Evolutionary conservation across 192 early-diverging fungal genomes (phyloP).

Genomic region (Glomus cerebriforme): DNA sequence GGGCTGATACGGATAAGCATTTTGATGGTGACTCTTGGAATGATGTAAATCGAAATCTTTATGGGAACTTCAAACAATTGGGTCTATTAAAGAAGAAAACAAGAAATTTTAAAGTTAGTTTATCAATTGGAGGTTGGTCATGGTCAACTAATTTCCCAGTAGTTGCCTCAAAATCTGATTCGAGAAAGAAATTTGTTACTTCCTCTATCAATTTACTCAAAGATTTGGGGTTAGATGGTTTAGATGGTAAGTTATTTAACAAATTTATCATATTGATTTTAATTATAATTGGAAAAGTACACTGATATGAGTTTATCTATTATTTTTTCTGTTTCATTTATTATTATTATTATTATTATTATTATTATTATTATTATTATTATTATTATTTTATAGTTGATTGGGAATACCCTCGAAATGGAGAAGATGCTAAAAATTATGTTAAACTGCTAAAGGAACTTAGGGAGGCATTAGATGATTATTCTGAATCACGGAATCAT

Average conservation of each 20-base stretch:
- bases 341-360: too few relatives aligned
- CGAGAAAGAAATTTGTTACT: constrained; percentile 61
- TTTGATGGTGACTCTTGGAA: constrained; percentile 59
- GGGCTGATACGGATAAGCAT: constrained; percentile 79
- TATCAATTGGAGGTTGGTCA: constrained; percentile 82
- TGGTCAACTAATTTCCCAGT: constrained; percentile 71
- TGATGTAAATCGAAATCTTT: constrained; percentile 51
- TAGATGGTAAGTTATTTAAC: constrained; percentile 45
- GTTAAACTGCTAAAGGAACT: constrained; percentile 72
- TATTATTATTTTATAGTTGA: constrained; percentile 42
- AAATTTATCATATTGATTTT: not conserved
- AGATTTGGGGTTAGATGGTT: constrained; percentile 56
- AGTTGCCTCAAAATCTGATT: constrained; percentile 52
- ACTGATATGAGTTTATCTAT: too few relatives aligned
- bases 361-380: too few relatives aligned
- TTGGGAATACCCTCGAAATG: constrained; percentile 79
- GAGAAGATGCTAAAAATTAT: constrained; percentile 81
- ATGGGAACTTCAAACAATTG: constrained; percentile 66
- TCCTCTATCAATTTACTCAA: constrained; percentile 49
- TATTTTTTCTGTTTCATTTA: too few relatives aligned
- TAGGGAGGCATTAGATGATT: constrained; percentile 65
- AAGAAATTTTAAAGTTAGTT: constrained; percentile 66
- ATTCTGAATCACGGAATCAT: constrained; percentile 41
- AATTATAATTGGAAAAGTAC: too few relatives aligned
- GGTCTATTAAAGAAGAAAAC: constrained; percentile 67